Conservation (phyloP, 2,329 filamentous ascomycete genomes). For the Fusarium pseudocircinatum region DNA sequence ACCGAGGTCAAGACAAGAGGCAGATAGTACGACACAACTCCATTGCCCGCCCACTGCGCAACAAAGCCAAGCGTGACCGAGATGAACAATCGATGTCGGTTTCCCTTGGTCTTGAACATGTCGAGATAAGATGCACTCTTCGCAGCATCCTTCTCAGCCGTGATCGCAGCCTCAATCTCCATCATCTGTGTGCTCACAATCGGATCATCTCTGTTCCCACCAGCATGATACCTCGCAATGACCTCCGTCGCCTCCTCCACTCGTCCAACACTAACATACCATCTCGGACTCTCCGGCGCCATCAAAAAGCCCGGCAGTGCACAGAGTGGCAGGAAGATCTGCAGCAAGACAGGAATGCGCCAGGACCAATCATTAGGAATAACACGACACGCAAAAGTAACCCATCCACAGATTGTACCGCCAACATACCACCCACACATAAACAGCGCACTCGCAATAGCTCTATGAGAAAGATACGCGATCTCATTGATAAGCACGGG, state of each 20-base stretch:
- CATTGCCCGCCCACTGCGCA: slow-evolving; percentile 3
- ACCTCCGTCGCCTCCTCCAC: not conserved
- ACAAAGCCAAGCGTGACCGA: not conserved
- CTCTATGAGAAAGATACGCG: slow-evolving; percentile 2
- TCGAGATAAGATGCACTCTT: not conserved
- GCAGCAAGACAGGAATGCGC: not conserved
- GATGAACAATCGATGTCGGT: not conserved
- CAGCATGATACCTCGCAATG: not conserved
- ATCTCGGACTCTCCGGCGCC: not conserved
- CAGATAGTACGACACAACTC: slow-evolving; percentile 10
- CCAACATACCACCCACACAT: not conserved
- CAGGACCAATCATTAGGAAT: slow-evolving; percentile 1
- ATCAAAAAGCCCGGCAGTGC: not conserved
- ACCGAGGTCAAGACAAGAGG: not conserved
- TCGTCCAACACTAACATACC: not conserved
- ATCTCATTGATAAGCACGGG: not conserved
- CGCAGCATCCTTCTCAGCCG: not conserved
- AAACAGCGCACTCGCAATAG: slow-evolving; percentile 2
- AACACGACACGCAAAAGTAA: not conserved
- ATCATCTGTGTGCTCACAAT: not conserved
- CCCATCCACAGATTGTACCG: slow-evolving; percentile 3
- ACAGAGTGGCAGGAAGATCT: not conserved
- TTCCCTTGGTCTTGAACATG: slow-evolving; percentile 4
- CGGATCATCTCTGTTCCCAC: not conserved
- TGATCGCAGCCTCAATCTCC: slow-evolving; percentile 3